Evolutionary conservation across 179 eudicot genomes (phyloP).

Genomic region (Dionaea muscipula): DNA sequence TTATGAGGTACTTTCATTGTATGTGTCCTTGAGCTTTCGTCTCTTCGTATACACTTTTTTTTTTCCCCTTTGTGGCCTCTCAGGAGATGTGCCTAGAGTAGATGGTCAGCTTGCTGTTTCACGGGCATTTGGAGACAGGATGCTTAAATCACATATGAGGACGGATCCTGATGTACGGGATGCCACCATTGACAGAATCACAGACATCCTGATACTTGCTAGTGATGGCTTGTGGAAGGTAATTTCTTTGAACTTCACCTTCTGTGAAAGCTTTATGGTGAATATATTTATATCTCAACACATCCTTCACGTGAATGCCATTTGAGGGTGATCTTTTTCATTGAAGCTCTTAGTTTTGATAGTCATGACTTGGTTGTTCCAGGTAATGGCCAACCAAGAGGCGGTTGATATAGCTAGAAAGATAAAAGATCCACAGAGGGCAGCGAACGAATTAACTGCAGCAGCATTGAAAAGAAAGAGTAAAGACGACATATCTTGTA

Average conservation of each 20-base stretch:
- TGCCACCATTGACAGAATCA: slow-evolving; percentile 15
- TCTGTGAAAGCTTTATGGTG: too few species aligned
- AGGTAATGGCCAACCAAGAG: slow-evolving; percentile 39
- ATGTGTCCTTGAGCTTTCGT: too few species aligned
- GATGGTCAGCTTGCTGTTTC: slow-evolving; percentile 43
- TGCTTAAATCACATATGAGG: slow-evolving; percentile 33
- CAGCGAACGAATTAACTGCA: slow-evolving; percentile 31
- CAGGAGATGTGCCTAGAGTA: slow-evolving; percentile 45
- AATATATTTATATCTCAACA: too few species aligned
- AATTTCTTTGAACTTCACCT: too few species aligned
- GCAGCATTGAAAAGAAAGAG: slow-evolving; percentile 33
- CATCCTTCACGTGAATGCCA: too few species aligned
- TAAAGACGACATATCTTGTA: slow-evolving; percentile 38
- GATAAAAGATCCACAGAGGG: slow-evolving; percentile 34
- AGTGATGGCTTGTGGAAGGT: slow-evolving; percentile 51
- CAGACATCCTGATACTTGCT: slow-evolving; percentile 29
- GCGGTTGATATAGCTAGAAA: slow-evolving; percentile 31
- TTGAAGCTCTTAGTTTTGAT: too few species aligned
- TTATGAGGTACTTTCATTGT: too few species aligned
- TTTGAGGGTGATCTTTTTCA: too few species aligned
- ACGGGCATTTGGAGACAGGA: slow-evolving; percentile 43
- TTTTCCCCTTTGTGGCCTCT: not conserved
- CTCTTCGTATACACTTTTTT: too few species aligned
- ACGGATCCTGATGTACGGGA: slow-evolving; percentile 32
- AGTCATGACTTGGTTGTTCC: not conserved